Evolutionary conservation across 371 early-diverging fungal species (phyloP), one percentile per base, ranked within the genome.

Genomic region (Zopfochytrium polystomum): DNA sequence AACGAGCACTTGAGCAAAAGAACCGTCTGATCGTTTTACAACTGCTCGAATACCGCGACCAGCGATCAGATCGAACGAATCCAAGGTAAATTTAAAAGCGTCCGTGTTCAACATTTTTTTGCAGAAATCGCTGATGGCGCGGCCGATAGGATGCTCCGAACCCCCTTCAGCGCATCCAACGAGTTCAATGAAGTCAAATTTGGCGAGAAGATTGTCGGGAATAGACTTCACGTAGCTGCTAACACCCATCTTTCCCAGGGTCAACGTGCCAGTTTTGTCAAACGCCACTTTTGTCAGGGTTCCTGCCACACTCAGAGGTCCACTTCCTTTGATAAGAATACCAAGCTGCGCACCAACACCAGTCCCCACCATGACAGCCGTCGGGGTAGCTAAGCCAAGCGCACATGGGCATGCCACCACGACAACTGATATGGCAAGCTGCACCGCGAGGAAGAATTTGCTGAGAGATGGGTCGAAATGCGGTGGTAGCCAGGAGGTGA

Each of bases 391-490:
- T 38, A 97, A 79, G 1, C 98, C 97, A 15, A 97, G 74, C 1
- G 98, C 94, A 74, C 98, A 97, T 22, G 97, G 98, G 62, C 98
- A 97, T 20, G 97, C 95, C 0, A 97, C 95, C 13, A 96, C 93
- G 29, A 96, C 87, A 5, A 96, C 96, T 9, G 93, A 89, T 43
- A 96, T 95, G 27, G 91, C 60, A 5, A 66, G 23, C 58, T 66
- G 56, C 26, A 66, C 50, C 2, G 67, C 61, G 15, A 66, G 26
- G 52, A 89, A 88, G 58, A 91, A 79, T 75, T 82, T 82, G 60
- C 83, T 81, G 18, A 82, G 82, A 22, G 86, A 86, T 53, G 72
- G 72, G 58, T 27, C 74, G 75, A 55, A 92, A 71, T 64, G 80
- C 63, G 25, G 67, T 49, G 26, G 92, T 86, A 66, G 32, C 57